Conservation (phyloP, 345 rosid species). For the Capsella bursapastoris region DNA sequence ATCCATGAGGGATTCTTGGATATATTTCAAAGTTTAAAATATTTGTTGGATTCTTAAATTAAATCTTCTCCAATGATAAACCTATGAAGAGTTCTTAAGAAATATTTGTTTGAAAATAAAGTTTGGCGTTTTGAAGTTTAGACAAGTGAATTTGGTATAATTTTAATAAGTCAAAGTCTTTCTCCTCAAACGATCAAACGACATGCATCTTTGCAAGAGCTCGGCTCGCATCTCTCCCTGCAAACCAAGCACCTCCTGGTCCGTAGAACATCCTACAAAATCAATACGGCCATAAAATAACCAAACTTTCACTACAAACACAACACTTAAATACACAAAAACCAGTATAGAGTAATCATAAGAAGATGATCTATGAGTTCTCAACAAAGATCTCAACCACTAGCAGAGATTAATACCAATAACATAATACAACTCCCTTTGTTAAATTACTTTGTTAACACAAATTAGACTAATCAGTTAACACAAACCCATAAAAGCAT, state of each 20-base stretch:
- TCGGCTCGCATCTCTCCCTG: conserved; percentile 96
- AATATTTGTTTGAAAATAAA: no score
- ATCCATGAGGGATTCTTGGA: no score
- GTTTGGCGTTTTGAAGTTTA: no score
- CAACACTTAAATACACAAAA: background rate
- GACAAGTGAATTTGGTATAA: no score
- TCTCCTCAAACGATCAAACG: conserved; percentile 67
- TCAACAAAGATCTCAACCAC: background rate
- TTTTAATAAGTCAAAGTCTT: conserved; percentile 68
- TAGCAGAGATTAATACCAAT: conserved; percentile 18
- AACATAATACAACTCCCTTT: conserved; percentile 4
- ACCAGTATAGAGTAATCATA: background rate
- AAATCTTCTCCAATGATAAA: no score
- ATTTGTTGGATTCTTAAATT: no score
- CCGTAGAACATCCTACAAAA: conserved; percentile 93
- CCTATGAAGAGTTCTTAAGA: no score
- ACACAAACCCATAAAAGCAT: background rate
- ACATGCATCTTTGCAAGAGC: conserved; percentile 97
- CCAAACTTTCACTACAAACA: conserved; percentile 16
- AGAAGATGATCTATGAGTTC: background rate
- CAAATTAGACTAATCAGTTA: no score
- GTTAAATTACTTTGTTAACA: background rate
- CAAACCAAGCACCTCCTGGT: conserved; percentile 97
- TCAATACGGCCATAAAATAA: background rate
- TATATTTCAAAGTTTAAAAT: no score